phyloP scores from a whole-genome alignment of 2,329 filamentous ascomycete species.

The Endothia cerciana region DNA sequence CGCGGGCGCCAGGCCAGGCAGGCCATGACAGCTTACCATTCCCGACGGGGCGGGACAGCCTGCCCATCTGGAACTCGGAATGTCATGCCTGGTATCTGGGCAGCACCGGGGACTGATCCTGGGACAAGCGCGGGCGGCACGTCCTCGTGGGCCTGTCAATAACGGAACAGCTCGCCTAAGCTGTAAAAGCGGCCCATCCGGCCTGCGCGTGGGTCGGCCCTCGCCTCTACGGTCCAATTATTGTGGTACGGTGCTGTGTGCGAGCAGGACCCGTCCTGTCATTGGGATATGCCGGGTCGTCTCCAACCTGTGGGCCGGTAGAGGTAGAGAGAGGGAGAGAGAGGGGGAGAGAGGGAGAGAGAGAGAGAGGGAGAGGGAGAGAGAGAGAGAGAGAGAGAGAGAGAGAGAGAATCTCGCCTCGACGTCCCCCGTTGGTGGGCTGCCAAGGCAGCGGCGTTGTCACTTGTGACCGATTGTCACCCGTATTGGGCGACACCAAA shows the following conservation, averaged over 20 bases:
- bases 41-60: neutral
- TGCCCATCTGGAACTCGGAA: neutral
- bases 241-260: slow-evolving; percentile 12
- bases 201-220: slow-evolving; percentile 19
- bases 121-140: neutral
- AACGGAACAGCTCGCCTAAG: slow-evolving; percentile 28
- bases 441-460: too few relatives aligned
- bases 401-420: too few relatives aligned
- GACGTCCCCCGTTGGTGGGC: too few relatives aligned
- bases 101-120: neutral
- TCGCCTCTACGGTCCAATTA: slow-evolving; percentile 6
- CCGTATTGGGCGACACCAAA: too few relatives aligned
- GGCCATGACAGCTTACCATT: neutral
- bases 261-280: slow-evolving; percentile 15
- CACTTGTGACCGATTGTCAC: too few relatives aligned
- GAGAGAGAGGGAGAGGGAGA: neutral
- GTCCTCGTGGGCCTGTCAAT: slow-evolving; percentile 10
- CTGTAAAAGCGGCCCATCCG: slow-evolving; percentile 11
- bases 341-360: neutral
- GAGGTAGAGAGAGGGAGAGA: neutral
- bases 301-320: too few relatives aligned
- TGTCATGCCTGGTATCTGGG: neutral
- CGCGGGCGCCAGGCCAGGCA: neutral
- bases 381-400: too few relatives aligned
- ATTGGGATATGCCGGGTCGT: too few relatives aligned